These are phyloP conservation scores for Colletotrichum theobromicola DNA, from an alignment of 2,329 filamentous ascomycete species.

Conservation along the genomic window DNA sequence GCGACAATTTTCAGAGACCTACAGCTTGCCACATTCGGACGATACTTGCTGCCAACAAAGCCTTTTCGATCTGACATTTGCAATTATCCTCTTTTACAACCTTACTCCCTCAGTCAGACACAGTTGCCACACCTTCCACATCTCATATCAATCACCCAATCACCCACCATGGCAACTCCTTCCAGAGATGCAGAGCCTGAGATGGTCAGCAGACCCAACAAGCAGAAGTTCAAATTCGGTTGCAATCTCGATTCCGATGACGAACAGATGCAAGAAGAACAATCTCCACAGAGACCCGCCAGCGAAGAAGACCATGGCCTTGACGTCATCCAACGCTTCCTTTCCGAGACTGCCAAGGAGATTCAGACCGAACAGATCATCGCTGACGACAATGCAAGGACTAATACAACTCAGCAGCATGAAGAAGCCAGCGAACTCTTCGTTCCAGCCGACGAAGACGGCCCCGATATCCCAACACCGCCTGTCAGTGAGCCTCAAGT, in stretches of 20 bases:
- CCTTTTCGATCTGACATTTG: background rate
- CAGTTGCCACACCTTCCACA: too few relatives aligned
- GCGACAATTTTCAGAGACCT: too few relatives aligned
- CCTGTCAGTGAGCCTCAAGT: background rate
- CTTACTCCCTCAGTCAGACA: background rate
- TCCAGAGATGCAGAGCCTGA: background rate
- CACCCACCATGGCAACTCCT: background rate
- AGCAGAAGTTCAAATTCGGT: background rate
- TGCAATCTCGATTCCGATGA: background rate
- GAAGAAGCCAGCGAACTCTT: background rate
- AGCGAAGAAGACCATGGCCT: background rate
- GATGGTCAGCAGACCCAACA: too few relatives aligned
- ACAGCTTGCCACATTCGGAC: too few relatives aligned
- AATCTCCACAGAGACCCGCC: background rate
- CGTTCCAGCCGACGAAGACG: background rate
- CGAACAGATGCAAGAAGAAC: background rate
- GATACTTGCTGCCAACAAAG: background rate
- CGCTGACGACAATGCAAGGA: background rate
- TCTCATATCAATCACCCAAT: too few relatives aligned
- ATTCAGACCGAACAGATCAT: background rate
- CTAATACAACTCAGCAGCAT: background rate
- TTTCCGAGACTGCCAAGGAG: background rate
- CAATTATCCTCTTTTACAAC: background rate
- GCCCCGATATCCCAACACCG: rapidly evolving
- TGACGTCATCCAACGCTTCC: background rate